Evolutionary conservation across 2,329 filamentous ascomycete genomes (phyloP).

Genomic region (Colletotrichum horii): DNA sequence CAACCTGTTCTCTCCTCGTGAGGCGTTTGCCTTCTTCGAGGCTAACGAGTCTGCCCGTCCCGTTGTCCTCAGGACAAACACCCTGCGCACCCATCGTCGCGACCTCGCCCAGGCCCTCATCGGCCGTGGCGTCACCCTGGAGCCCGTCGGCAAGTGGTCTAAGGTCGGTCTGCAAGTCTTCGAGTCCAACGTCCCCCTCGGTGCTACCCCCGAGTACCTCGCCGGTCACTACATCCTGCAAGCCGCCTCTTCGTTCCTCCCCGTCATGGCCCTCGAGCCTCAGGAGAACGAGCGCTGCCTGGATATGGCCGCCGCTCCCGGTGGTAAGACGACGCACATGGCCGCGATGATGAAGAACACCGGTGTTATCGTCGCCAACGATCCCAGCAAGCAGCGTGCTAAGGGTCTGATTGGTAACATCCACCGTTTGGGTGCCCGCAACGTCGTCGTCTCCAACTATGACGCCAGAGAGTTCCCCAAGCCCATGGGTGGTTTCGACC

Average conservation of each 20-base stretch:
- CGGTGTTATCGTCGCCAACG: constrained; percentile 93
- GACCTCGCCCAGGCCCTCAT: constrained; percentile 93
- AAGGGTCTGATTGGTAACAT: constrained; percentile 99
- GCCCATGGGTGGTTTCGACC: constrained; percentile 94
- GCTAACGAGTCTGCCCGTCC: constrained; percentile 95
- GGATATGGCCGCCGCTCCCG: constrained; percentile 92
- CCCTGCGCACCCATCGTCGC: constrained; percentile 75
- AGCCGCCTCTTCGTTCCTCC: constrained; percentile 94
- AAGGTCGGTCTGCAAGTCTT: constrained; percentile 98
- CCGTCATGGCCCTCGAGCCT: constrained; percentile 95
- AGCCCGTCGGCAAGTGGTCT: constrained; percentile 98
- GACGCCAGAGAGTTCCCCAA: constrained; percentile 93
- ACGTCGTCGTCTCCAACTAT: constrained; percentile 94
- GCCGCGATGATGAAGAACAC: constrained; percentile 99
- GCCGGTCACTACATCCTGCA: constrained; percentile 98
- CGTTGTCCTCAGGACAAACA: constrained; percentile 96
- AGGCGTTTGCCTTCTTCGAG: constrained; percentile 98
- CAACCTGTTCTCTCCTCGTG: constrained; percentile 87
- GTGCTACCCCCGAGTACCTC: constrained; percentile 96
- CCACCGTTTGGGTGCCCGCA: constrained; percentile 84
- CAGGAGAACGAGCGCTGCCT: constrained; percentile 87
- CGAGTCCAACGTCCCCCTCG: constrained; percentile 82
- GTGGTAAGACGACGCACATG: constrained; percentile 95
- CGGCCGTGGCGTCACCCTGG: constrained; percentile 93
- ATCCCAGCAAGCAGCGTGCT: constrained; percentile 89